Percentiles rank a stretch among this genome's conserved stretches.
Evolutionary conservation across 2,329 filamentous ascomycete genomes (phyloP).

Genomic region (Stagonosporopsis rhizophila): DNA sequence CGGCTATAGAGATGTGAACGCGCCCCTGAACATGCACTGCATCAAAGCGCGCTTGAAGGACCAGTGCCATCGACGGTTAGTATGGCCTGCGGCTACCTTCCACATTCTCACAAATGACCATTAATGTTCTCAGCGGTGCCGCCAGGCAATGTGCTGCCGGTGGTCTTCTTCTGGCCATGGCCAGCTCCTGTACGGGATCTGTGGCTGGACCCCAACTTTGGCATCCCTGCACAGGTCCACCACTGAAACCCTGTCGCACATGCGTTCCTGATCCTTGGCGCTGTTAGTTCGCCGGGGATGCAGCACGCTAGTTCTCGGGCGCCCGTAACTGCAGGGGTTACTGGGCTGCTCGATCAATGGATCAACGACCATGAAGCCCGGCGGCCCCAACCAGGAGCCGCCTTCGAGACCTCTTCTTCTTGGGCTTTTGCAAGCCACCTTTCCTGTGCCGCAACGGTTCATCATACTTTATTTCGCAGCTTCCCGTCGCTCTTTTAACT

Average conservation of each 20-base stretch:
- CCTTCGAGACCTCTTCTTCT: constrained; percentile 33
- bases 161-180: constrained; percentile 28
- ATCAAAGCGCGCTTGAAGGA: constrained; percentile 10
- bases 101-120: constrained; percentile 15
- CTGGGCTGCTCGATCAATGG: constrained; percentile 31
- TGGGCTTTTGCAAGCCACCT: constrained; percentile 30
- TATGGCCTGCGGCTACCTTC: constrained; percentile 12
- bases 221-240: constrained; percentile 29
- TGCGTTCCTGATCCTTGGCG: constrained; percentile 31
- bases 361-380: constrained; percentile 41
- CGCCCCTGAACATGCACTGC: not conserved
- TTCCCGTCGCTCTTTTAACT: constrained; percentile 35
- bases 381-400: constrained; percentile 41
- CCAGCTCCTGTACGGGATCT: constrained; percentile 23
- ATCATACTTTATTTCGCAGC: constrained; percentile 37
- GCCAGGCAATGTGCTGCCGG: constrained; percentile 6
- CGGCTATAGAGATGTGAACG: not conserved
- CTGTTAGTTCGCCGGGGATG: constrained; percentile 25
- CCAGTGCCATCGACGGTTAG: constrained; percentile 4
- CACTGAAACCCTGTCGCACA: constrained; percentile 32
- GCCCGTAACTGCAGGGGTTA: constrained; percentile 35
- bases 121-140: constrained; percentile 9
- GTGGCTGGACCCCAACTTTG: constrained; percentile 37
- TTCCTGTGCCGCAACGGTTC: constrained; percentile 36
- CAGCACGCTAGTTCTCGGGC: constrained; percentile 30